Conservation (phyloP, 1,139 yeast species). For the Pichia norvegensis region DNA sequence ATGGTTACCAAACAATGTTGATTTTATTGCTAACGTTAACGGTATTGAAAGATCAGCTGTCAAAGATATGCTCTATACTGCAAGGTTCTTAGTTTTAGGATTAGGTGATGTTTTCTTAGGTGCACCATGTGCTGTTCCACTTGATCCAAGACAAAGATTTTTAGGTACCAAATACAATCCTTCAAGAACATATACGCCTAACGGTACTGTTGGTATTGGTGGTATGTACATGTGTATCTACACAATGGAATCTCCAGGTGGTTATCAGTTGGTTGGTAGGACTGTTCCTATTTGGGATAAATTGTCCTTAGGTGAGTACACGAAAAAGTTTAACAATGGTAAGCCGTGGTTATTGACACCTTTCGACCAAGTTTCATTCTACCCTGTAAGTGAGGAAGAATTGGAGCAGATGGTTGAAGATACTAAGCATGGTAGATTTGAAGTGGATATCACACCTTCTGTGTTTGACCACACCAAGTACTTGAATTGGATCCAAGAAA, state of each 20-base stretch:
- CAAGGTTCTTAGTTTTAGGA: slow-evolving; percentile 86
- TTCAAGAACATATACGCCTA: slow-evolving; percentile 90
- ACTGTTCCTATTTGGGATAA: slow-evolving; percentile 98
- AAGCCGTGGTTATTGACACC: slow-evolving; percentile 87
- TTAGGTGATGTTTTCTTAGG: slow-evolving; percentile 96
- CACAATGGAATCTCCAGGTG: slow-evolving; percentile 98
- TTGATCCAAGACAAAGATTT: slow-evolving; percentile 91
- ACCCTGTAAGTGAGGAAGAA: slow-evolving; percentile 81
- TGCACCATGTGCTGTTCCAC: slow-evolving; percentile 97
- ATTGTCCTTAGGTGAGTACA: slow-evolving; percentile 64
- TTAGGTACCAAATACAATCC: slow-evolving; percentile 94
- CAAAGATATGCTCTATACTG: slow-evolving; percentile 75
- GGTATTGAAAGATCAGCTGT: slow-evolving; percentile 72
- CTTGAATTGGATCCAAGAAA: slow-evolving; percentile 66
- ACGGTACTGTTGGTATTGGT: slow-evolving; percentile 96
- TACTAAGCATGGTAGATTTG: slow-evolving; percentile 72
- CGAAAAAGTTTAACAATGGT: slow-evolving; percentile 33
- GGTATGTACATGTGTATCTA: slow-evolving; percentile 98
- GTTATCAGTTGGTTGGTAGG: slow-evolving; percentile 92
- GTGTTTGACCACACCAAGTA: slow-evolving; percentile 80
- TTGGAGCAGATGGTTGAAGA: slow-evolving; percentile 65
- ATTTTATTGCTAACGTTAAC: slow-evolving; percentile 83
- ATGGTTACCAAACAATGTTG: slow-evolving; percentile 96
- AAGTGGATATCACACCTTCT: slow-evolving; percentile 65
- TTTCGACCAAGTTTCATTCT: slow-evolving; percentile 91